Conservation (phyloP, 1,139 yeast species). For the Hyphopichia wangnamkhiaoensis region DNA sequence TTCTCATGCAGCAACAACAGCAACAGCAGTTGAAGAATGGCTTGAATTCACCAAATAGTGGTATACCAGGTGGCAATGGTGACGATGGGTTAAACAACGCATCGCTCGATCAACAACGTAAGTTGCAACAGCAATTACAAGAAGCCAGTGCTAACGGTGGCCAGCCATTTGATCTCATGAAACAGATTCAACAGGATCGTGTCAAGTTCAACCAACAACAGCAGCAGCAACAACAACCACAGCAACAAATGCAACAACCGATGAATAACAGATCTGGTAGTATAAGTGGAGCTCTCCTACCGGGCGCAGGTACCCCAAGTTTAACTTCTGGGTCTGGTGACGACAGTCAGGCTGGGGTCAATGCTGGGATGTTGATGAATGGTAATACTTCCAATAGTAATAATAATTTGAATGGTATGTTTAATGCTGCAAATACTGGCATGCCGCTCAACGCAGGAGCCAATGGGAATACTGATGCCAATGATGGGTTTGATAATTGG, state of each 20-base stretch:
- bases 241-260: too few species aligned
- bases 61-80: too few species aligned
- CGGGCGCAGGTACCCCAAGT: neutral
- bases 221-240: too few species aligned
- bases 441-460: neutral
- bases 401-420: neutral
- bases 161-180: constrained; percentile 5
- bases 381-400: neutral
- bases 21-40: constrained; percentile 11
- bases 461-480: constrained; percentile 3
- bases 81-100: too few species aligned
- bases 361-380: neutral
- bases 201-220: constrained; percentile 16
- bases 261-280: too few species aligned
- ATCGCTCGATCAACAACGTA: too few species aligned
- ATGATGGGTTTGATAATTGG: constrained; percentile 5
- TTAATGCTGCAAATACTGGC: neutral
- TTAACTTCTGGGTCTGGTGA: neutral
- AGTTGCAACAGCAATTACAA: too few species aligned
- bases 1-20: constrained; percentile 9
- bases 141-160: constrained; percentile 5
- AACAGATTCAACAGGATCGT: constrained; percentile 16
- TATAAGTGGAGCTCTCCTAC: neutral
- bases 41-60: too few species aligned
- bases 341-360: too few species aligned